Evolutionary conservation across 2,329 filamentous ascomycete species (phyloP).

Genomic region (Venturia nashicola): DNA sequence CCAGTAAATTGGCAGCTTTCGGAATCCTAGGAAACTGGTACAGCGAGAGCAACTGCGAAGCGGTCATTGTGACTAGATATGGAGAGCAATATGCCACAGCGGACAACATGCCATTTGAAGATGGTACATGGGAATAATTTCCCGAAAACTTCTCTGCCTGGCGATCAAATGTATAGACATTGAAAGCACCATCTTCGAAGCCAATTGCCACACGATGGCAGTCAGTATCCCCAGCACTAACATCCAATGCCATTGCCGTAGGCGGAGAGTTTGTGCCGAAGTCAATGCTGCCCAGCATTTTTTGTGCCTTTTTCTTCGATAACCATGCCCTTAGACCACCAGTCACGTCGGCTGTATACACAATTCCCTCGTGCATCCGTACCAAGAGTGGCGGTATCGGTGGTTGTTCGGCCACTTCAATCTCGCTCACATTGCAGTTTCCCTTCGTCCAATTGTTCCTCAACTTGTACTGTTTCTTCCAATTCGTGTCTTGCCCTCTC

Average conservation of each 20-base stretch:
- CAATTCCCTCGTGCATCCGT: slow-evolving; percentile 62
- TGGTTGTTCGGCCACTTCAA: slow-evolving; percentile 46
- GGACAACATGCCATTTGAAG: slow-evolving; percentile 52
- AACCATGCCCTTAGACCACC: slow-evolving; percentile 71
- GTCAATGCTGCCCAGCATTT: slow-evolving; percentile 40
- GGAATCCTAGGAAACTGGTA: slow-evolving; percentile 48
- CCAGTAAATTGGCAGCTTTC: slow-evolving; percentile 13
- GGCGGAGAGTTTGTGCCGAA: slow-evolving; percentile 27
- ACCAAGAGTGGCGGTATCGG: slow-evolving; percentile 54
- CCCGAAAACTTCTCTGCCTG: slow-evolving; percentile 30
- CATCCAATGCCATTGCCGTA: slow-evolving; percentile 53
- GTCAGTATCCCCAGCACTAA: slow-evolving; percentile 18
- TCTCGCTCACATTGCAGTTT: slow-evolving; percentile 66
- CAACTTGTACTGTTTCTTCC: slow-evolving; percentile 81
- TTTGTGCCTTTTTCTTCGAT: slow-evolving; percentile 41
- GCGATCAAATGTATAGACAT: slow-evolving; percentile 51
- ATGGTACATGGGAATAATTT: slow-evolving; percentile 48
- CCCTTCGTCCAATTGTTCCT: slow-evolving; percentile 86
- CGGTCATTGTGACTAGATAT: slow-evolving; percentile 68
- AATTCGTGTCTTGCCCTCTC: slow-evolving; percentile 47
- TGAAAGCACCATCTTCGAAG: slow-evolving; percentile 43
- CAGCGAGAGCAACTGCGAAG: slow-evolving; percentile 59
- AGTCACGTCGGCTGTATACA: slow-evolving; percentile 60
- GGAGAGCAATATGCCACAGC: slow-evolving; percentile 62
- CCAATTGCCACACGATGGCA: slow-evolving; percentile 22